Conservation (phyloP, 108 stramenopile genomes). For the Chaetoceros tenuissimus region DNA sequence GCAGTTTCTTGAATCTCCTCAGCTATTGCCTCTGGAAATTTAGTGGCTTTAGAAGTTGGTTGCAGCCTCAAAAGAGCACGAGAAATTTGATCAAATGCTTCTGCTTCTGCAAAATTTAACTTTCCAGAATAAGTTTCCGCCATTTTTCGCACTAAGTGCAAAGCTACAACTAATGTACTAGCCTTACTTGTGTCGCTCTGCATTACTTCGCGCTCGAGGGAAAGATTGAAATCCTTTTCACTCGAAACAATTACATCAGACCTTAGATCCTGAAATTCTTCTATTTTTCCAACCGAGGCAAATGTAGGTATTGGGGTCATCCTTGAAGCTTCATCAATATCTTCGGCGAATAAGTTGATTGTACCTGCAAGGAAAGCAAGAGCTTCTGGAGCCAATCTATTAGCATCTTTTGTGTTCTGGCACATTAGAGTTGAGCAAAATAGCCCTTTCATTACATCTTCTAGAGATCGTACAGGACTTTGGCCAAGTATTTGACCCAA, state of each 20-base stretch:
- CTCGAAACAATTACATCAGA: constrained; percentile 7
- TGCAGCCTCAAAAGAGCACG: constrained; percentile 38
- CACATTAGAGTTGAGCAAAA: constrained; percentile 68
- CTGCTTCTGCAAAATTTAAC: constrained; percentile 39
- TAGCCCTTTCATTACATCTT: constrained; percentile 73
- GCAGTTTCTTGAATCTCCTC: constrained; percentile 33
- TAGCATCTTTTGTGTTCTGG: constrained; percentile 75
- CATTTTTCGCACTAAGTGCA: constrained; percentile 32
- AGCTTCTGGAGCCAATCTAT: constrained; percentile 78
- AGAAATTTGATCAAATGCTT: constrained; percentile 47
- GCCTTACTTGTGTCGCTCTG: constrained; percentile 11
- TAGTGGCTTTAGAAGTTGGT: constrained; percentile 31
- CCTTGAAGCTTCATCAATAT: constrained; percentile 11
- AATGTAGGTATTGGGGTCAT: constrained; percentile 39
- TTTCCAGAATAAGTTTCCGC: constrained; percentile 24
- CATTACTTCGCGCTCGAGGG: constrained; percentile 48
- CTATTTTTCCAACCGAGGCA: constrained; percentile 22
- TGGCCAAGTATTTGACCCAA: constrained; percentile 80
- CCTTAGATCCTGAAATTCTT: constrained; percentile 12
- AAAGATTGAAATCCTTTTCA: constrained; percentile 14
- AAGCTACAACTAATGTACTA: constrained; percentile 36
- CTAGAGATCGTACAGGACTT: constrained; percentile 55
- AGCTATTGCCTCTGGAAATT: constrained; percentile 32
- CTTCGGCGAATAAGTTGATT: constrained; percentile 62
- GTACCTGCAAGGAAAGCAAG: constrained; percentile 60